Conservation (phyloP, 495 filamentous ascomycete species). For the Schizothecium vesticola region DNA sequence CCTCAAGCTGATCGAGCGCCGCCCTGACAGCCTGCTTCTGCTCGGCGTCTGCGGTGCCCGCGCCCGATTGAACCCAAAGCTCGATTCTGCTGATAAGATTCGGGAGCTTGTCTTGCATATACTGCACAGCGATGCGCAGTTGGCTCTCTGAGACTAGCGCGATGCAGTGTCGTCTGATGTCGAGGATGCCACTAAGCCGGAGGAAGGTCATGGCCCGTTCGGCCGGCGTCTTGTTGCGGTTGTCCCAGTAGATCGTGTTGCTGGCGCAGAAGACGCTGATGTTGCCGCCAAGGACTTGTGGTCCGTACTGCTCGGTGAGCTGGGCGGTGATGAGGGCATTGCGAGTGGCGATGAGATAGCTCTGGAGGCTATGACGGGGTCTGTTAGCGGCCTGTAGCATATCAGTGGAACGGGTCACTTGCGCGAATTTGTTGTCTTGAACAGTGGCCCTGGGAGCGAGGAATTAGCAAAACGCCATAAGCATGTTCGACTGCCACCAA, state of each 20-base stretch:
- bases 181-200: constrained; percentile 32
- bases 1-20: constrained; percentile 7
- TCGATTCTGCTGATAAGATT: constrained; percentile 28
- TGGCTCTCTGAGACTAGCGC: constrained; percentile 35
- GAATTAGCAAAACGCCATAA: too few relatives aligned
- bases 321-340: constrained; percentile 25
- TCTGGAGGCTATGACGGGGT: constrained; percentile 16
- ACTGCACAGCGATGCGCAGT: constrained; percentile 24
- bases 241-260: constrained; percentile 33
- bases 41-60: constrained; percentile 28
- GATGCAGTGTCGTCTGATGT: constrained; percentile 31
- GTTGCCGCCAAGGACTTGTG: constrained; percentile 11
- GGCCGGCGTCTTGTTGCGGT: constrained; percentile 20
- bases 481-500: too few relatives aligned
- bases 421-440: constrained; percentile 3
- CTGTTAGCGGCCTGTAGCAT: too few relatives aligned
- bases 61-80: constrained; percentile 38
- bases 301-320: constrained; percentile 22
- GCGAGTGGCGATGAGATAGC: constrained; percentile 28
- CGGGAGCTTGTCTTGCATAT: constrained; percentile 31
- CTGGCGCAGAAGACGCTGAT: constrained; percentile 35
- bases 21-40: constrained; percentile 19
- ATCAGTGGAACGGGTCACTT: not conserved
- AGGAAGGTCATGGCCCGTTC: constrained; percentile 23
- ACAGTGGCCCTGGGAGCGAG: not conserved